phyloP scores from a whole-genome alignment of 2,329 filamentous ascomycete genomes.

The Lachnellula hyalina region DNA sequence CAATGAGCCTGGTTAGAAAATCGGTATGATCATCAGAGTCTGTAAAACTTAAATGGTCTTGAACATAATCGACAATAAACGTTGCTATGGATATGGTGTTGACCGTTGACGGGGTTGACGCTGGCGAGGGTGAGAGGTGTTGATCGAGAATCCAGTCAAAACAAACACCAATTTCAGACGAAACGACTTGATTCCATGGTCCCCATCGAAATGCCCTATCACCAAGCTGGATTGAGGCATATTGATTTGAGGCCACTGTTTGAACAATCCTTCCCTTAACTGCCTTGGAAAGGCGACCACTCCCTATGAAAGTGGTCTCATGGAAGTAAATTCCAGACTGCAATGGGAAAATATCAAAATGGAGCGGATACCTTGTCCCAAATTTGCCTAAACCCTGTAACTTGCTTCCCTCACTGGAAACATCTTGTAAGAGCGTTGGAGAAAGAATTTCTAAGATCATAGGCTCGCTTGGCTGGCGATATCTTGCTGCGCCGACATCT shows the following conservation, averaged over 20 bases:
- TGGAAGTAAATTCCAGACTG: slow-evolving; percentile 54
- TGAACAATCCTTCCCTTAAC: slow-evolving; percentile 26
- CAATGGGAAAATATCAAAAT: slow-evolving; percentile 59
- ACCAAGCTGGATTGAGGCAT: slow-evolving; percentile 42
- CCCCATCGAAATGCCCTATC: slow-evolving; percentile 49
- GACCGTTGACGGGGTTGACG: neutral
- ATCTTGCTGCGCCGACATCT: slow-evolving; percentile 29
- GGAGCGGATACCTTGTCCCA: slow-evolving; percentile 54
- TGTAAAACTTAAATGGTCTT: slow-evolving; percentile 21
- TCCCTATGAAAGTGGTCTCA: slow-evolving; percentile 52
- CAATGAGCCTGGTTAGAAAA: slow-evolving; percentile 27
- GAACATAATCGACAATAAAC: slow-evolving; percentile 28
- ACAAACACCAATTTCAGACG: slow-evolving; percentile 57
- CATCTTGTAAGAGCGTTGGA: slow-evolving; percentile 16
- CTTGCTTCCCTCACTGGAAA: slow-evolving; percentile 30
- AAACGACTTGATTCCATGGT: slow-evolving; percentile 51
- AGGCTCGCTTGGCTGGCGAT: slow-evolving; percentile 31
- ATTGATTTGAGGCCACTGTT: slow-evolving; percentile 28
- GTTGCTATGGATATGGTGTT: slow-evolving; percentile 12
- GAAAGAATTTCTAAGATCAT: slow-evolving; percentile 24
- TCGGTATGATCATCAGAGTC: slow-evolving; percentile 7
- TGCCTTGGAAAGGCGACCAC: slow-evolving; percentile 40
- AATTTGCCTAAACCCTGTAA: slow-evolving; percentile 54
- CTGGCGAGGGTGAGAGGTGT: slow-evolving; percentile 5
- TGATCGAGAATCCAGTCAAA: slow-evolving; percentile 53